Percentiles rank a stretch among this genome's conserved stretches.
Evolutionary conservation across 306 rosid species (phyloP).

Genomic region (Ormosia emarginata): DNA sequence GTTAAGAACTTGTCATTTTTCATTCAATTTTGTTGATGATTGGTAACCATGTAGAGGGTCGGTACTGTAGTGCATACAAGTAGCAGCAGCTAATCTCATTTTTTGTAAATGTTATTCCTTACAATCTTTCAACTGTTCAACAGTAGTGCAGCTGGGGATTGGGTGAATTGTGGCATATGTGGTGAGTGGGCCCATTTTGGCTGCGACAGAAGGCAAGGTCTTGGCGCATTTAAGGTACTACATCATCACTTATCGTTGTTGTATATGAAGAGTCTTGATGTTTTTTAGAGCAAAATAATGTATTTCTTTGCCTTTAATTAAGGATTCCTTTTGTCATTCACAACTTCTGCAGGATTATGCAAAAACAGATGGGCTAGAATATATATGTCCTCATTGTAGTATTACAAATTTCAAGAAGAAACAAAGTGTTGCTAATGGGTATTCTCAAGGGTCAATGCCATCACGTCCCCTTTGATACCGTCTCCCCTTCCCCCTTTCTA

Average conservation of each 20-base stretch:
- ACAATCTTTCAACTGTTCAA: slow-evolving; percentile 22
- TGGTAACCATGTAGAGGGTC: neutral
- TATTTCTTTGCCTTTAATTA: neutral
- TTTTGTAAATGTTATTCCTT: neutral
- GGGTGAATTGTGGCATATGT: slow-evolving; percentile 99
- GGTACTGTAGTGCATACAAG: neutral
- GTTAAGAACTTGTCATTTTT: neutral
- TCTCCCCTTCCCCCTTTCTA: slow-evolving; percentile 21
- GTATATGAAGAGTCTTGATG: neutral
- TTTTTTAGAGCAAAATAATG: neutral
- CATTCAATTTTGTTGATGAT: slow-evolving; percentile 7
- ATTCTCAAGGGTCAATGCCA: slow-evolving; percentile 60
- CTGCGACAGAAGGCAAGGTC: slow-evolving; percentile 98
- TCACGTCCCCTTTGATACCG: slow-evolving; percentile 61
- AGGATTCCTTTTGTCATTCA: neutral
- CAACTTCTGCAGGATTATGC: slow-evolving; percentile 86
- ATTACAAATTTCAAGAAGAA: slow-evolving; percentile 90
- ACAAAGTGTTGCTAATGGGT: slow-evolving; percentile 69
- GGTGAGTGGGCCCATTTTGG: slow-evolving; percentile 99
- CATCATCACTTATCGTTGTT: slow-evolving; percentile 1
- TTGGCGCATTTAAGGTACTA: slow-evolving; percentile 95
- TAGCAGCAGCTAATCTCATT: neutral
- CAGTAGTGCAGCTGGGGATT: slow-evolving; percentile 99
- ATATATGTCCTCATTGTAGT: slow-evolving; percentile 98
- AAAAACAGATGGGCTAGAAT: slow-evolving; percentile 97